Evolutionary conservation across 73 alveolate genomes (phyloP), one percentile per base, ranked within the genome.

Genomic region (Paramecium tetraurelia): DNA sequence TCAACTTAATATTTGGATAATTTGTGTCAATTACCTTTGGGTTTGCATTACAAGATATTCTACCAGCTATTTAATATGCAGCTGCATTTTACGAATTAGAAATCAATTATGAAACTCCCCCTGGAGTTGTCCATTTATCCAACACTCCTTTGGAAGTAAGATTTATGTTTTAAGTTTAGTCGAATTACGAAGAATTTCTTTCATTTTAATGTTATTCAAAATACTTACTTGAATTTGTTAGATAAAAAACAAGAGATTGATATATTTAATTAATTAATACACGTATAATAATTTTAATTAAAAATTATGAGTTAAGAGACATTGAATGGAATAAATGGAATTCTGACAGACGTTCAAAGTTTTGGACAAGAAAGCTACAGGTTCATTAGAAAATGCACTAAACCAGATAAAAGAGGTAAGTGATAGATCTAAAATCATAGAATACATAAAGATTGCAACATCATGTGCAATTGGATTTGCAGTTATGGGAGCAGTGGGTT

Each of bases 401-500:
- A 96, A 94, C 98, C 98, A 53, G 96, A 96, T 88, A 95, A 89
- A 50, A 95, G 95, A 88, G 98, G 98, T 96, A 93, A 7, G 14
- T 10, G n/a, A 14, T 38, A 18, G 14, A 36, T 71, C 12, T 46
- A 33, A n/a, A n/a, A 31, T 58, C 8, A 1, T 29, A 96, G 98
- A 96, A 93, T 96, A 95, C 75, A 92, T 93, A 95, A 96, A 93
- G 90, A 96, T 95, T 44, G 92, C 96, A 85, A 59, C 93, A 85
- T 96, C 97, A 38, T 94, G 98, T 86, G 96, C 98, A 36, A 92
- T 96, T 85, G 98, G 98, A 33, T 96, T 96, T 92, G 95, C 93
- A 24, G 98, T 96, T 33, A 96, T 96, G 96, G 98, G 98, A 43
- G 92, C 89, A 80, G 96, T 96, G 29, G 98, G 98, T 43, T 96